A percentile compares a stretch with the other conserved stretches of the same genome.
These are phyloP conservation scores for Singerocomus rubriflavus DNA, from an alignment of 1,284 basidiomycete species.

Conservation along the genomic window DNA sequence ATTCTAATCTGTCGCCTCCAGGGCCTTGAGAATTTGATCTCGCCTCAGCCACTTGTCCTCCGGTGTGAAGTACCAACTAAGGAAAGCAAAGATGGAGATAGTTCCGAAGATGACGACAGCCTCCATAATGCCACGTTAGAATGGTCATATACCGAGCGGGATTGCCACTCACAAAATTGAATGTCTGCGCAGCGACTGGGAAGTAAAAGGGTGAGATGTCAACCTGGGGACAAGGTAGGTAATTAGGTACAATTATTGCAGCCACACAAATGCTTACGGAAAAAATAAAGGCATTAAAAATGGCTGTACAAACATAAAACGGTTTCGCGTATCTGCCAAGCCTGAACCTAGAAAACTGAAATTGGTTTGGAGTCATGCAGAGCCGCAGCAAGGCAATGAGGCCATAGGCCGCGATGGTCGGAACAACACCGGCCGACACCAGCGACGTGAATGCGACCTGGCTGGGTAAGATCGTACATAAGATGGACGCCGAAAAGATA, in stretches of 20 bases:
- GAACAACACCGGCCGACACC: conserved; percentile 76
- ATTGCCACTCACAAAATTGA: conserved; percentile 69
- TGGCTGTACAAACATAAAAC: conserved; percentile 62
- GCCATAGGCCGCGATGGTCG: conserved; percentile 81
- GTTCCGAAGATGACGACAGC: conserved; percentile 73
- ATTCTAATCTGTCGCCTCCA: conserved; percentile 36
- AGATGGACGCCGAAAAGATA: conserved; percentile 63
- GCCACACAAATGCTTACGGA: conserved; percentile 45
- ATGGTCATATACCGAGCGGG: conserved; percentile 3
- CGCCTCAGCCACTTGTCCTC: conserved; percentile 73
- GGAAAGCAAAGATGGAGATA: conserved; percentile 72
- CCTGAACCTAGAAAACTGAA: conserved; percentile 67
- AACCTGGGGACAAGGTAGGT: conserved; percentile 41
- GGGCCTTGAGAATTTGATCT: conserved; percentile 52
- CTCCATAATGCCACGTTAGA: conserved; percentile 36
- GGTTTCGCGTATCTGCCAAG: conserved; percentile 63
- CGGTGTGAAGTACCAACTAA: conserved; percentile 75
- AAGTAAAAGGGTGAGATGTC: conserved; percentile 81
- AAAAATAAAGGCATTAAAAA: conserved; percentile 74
- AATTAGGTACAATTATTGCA: background rate
- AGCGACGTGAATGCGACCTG: conserved; percentile 85
- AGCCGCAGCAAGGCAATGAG: conserved; percentile 72
- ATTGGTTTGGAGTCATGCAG: conserved; percentile 70
- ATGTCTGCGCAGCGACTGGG: conserved; percentile 66
- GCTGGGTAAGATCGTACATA: conserved; percentile 83